These are phyloP conservation scores for Alliaria petiolata DNA, from an alignment of 345 rosid species.

Conservation along the genomic window DNA sequence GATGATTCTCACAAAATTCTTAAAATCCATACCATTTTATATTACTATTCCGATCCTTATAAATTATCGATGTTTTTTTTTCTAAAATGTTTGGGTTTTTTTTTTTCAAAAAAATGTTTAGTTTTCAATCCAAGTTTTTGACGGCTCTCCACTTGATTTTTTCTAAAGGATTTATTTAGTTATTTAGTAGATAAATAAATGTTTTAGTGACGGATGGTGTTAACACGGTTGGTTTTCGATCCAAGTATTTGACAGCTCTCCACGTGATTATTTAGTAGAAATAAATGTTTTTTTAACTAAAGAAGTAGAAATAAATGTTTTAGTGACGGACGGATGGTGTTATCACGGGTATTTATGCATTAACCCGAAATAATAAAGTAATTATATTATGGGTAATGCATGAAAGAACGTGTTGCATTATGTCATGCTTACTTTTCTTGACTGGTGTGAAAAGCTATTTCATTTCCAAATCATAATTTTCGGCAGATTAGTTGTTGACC, in stretches of 20 bases:
- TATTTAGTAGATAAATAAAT: neutral
- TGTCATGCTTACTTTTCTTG: slow-evolving; percentile 19
- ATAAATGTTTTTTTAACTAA: neutral
- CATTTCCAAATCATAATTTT: neutral
- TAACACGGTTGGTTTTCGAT: neutral
- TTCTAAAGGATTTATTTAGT: neutral
- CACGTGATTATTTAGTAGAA: neutral
- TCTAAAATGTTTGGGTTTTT: too few relatives aligned
- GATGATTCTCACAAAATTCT: neutral
- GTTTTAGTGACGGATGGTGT: neutral
- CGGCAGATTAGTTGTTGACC: slow-evolving; percentile 25
- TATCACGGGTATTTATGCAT: slow-evolving; percentile 18
- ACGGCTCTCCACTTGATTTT: neutral
- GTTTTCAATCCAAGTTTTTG: neutral
- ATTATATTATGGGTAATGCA: slow-evolving; percentile 24
- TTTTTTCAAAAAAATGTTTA: neutral
- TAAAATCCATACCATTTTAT: neutral
- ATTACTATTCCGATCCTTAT: neutral
- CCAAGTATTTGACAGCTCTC: neutral
- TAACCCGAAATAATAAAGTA: slow-evolving; percentile 13
- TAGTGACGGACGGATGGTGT: slow-evolving; percentile 2
- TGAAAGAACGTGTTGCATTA: slow-evolving; percentile 23
- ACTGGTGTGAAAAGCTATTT: slow-evolving; percentile 10
- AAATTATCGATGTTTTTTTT: neutral
- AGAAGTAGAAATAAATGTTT: neutral